phyloP scores from a whole-genome alignment of 176 grass and related monocot species.

The Puccinellia tenuiflora region DNA sequence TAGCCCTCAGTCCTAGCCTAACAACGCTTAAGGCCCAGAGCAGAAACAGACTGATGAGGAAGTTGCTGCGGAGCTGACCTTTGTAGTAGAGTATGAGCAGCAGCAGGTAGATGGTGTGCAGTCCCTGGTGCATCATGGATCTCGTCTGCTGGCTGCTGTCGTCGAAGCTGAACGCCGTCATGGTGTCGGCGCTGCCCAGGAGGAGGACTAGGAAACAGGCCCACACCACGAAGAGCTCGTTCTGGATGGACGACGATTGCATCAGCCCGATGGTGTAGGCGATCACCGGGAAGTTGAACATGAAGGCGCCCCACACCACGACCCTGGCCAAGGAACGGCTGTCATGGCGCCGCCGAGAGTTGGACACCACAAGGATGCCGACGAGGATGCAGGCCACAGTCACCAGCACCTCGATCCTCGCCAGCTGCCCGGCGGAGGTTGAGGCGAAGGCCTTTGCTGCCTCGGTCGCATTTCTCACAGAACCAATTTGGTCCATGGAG shows the following conservation, averaged over 20 bases:
- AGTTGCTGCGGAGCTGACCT: background rate
- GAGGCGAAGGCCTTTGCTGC: background rate
- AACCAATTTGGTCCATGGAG: background rate
- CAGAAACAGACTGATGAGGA: background rate
- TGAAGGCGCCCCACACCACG: constrained; percentile 14
- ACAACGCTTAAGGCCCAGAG: constrained; percentile 8
- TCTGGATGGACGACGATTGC: constrained; percentile 5
- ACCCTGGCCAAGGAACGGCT: background rate
- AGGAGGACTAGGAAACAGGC: constrained; percentile 22
- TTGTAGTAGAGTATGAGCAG: constrained; percentile 18
- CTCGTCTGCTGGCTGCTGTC: background rate
- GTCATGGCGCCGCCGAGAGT: constrained; percentile 2
- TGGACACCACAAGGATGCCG: background rate
- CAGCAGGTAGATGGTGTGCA: constrained; percentile 11
- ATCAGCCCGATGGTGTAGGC: constrained; percentile 22
- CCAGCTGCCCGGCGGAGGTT: background rate
- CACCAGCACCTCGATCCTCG: constrained; percentile 1
- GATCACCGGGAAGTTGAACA: constrained; percentile 20
- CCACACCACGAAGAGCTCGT: constrained; percentile 31
- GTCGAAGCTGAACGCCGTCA: constrained; percentile 23
- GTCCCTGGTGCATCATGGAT: constrained; percentile 16
- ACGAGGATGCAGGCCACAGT: background rate
- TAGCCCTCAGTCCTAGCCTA: background rate
- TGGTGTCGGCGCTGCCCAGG: constrained; percentile 16
- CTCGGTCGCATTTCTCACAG: background rate